These are phyloP conservation scores for Sclerospora graminicola DNA, from an alignment of 352 stramenopile species.

Conservation along the genomic window DNA sequence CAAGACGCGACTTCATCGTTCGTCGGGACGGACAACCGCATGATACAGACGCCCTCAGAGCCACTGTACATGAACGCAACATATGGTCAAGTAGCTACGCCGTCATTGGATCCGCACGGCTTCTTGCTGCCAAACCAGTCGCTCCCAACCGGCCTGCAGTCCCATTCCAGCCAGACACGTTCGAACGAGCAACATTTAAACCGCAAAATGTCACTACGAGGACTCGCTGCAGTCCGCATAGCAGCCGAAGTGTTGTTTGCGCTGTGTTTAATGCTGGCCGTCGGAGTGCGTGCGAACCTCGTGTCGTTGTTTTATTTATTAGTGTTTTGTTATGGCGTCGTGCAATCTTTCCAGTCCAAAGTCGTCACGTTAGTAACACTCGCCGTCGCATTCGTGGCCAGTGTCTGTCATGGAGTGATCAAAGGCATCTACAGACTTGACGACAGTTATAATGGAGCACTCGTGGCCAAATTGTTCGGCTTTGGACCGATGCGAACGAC, in stretches of 20 bases:
- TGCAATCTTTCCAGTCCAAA: slow-evolving; percentile 55
- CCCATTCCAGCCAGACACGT: slow-evolving; percentile 1
- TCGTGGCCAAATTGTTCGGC: slow-evolving; percentile 34
- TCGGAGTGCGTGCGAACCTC: slow-evolving; percentile 38
- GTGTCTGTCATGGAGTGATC: slow-evolving; percentile 34
- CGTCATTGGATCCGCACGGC: slow-evolving; percentile 5
- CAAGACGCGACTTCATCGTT: slow-evolving; percentile 10
- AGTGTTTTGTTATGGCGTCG: slow-evolving; percentile 47
- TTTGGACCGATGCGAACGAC: slow-evolving; percentile 29
- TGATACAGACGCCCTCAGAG: slow-evolving; percentile 29
- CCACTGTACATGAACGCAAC: no score
- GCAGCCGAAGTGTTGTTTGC: slow-evolving; percentile 30
- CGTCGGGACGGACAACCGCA: slow-evolving; percentile 22
- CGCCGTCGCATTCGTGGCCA: slow-evolving; percentile 32
- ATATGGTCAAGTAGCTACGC: slow-evolving; percentile 21
- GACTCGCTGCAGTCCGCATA: slow-evolving; percentile 12
- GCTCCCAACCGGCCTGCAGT: slow-evolving; percentile 5
- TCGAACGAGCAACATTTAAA: not conserved
- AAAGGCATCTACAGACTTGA: slow-evolving; percentile 9
- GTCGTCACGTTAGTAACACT: slow-evolving; percentile 34
- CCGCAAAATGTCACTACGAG: slow-evolving; percentile 13
- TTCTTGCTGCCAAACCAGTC: slow-evolving; percentile 8
- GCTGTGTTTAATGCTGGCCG: slow-evolving; percentile 38
- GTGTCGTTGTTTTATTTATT: slow-evolving; percentile 65
- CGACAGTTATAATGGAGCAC: slow-evolving; percentile 6